Evolutionary conservation across 1,139 yeast species (phyloP).

Genomic region (Pichia sp.): DNA sequence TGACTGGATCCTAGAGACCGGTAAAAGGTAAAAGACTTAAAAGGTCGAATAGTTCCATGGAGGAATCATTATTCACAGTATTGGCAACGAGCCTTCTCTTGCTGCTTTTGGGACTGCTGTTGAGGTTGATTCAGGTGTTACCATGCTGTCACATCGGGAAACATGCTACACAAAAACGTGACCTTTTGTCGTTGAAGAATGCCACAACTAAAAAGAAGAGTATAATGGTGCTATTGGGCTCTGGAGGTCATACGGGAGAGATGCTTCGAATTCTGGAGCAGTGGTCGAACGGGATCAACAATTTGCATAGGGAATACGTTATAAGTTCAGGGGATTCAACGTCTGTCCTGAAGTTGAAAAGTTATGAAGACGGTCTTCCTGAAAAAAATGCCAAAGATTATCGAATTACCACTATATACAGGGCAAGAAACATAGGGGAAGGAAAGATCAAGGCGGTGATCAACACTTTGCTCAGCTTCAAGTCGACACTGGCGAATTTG

Average conservation of each 20-base stretch:
- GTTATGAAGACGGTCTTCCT: slow-evolving; percentile 33
- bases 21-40: too few species aligned
- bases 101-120: neutral
- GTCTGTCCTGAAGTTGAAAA: slow-evolving; percentile 47
- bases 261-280: slow-evolving; percentile 65
- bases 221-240: slow-evolving; percentile 61
- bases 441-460: slow-evolving; percentile 46
- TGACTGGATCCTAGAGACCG: neutral
- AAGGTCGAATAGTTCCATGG: slow-evolving; percentile 1
- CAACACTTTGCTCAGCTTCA: slow-evolving; percentile 46
- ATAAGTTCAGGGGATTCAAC: slow-evolving; percentile 55
- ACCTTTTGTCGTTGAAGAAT: neutral
- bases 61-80: slow-evolving; percentile 13
- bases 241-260: slow-evolving; percentile 97
- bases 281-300: slow-evolving; percentile 26
- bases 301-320: slow-evolving; percentile 42
- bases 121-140: slow-evolving; percentile 18
- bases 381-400: slow-evolving; percentile 24
- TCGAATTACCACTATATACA: slow-evolving; percentile 42
- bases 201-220: neutral
- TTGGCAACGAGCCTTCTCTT: neutral
- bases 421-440: slow-evolving; percentile 82
- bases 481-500: slow-evolving; percentile 30
- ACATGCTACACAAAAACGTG: neutral
- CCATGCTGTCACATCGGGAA: slow-evolving; percentile 18